phyloP scores from a whole-genome alignment of 1,139 yeast genomes.

The Pichia cactophila region DNA sequence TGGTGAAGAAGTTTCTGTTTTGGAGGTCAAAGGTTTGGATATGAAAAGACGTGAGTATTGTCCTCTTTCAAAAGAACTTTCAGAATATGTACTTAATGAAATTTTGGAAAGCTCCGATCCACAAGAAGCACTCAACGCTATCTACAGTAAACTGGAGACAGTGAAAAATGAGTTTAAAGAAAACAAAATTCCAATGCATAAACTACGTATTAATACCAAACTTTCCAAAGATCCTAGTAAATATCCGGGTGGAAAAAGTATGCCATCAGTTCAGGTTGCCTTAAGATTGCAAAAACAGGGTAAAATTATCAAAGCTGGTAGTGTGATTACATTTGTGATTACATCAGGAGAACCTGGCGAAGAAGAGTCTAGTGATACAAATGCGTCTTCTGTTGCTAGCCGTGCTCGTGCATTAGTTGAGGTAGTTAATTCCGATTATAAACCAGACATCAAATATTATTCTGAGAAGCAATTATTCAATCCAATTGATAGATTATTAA shows the following conservation, averaged over 20 bases:
- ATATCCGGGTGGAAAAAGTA: constrained; percentile 69
- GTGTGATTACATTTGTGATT: constrained; percentile 82
- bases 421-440: constrained; percentile 40
- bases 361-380: constrained; percentile 18
- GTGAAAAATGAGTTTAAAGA: constrained; percentile 50
- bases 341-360: constrained; percentile 29
- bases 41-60: constrained; percentile 96
- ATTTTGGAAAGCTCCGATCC: constrained; percentile 69
- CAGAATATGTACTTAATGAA: constrained; percentile 66
- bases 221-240: constrained; percentile 68
- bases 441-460: constrained; percentile 73
- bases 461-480: constrained; percentile 84
- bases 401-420: constrained; percentile 78
- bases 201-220: constrained; percentile 66
- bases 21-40: constrained; percentile 95
- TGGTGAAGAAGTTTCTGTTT: constrained; percentile 42
- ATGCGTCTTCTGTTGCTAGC: constrained; percentile 44
- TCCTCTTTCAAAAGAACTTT: constrained; percentile 82
- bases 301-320: constrained; percentile 79
- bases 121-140: constrained; percentile 65
- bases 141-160: constrained; percentile 65
- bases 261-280: constrained; percentile 96
- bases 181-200: constrained; percentile 56
- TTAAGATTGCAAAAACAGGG: constrained; percentile 71
- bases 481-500: constrained; percentile 83